A percentile compares a stretch with the other conserved stretches of the same genome.
Conservation (phyloP, 495 filamentous ascomycete genomes). For the Parathielavia appendiculata region DNA sequence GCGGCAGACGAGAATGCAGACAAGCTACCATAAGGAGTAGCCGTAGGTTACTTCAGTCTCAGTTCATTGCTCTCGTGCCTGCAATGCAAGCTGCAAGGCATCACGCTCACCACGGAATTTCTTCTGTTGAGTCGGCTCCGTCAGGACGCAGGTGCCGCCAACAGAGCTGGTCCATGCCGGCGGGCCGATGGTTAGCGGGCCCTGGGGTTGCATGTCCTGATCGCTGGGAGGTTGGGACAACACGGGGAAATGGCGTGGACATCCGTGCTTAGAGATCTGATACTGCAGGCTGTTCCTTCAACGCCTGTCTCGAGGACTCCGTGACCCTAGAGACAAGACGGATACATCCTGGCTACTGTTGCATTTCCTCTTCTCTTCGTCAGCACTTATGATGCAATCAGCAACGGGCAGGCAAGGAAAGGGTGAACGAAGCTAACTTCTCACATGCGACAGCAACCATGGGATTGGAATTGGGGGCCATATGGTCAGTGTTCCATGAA, state of each 20-base stretch:
- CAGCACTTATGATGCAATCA: background rate
- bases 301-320: background rate
- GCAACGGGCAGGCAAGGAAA: background rate
- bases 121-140: background rate
- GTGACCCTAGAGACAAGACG: no score
- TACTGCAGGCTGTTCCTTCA: background rate
- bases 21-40: no score
- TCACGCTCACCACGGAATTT: background rate
- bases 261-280: background rate
- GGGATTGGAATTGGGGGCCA: background rate
- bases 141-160: background rate
- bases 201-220: conserved; percentile 4
- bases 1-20: no score
- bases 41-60: no score
- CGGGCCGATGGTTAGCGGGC: conserved; percentile 4
- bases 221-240: background rate
- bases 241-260: background rate
- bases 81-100: no score
- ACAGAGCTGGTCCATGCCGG: conserved; percentile 9
- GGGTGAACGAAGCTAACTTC: background rate
- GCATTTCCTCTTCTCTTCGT: no score
- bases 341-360: no score
- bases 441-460: background rate
- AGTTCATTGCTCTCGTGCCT: background rate
- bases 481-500: conserved; percentile 7